Conservation (phyloP, 228 moss, liverwort and hornwort species). For the Sphagnum fallax region DNA sequence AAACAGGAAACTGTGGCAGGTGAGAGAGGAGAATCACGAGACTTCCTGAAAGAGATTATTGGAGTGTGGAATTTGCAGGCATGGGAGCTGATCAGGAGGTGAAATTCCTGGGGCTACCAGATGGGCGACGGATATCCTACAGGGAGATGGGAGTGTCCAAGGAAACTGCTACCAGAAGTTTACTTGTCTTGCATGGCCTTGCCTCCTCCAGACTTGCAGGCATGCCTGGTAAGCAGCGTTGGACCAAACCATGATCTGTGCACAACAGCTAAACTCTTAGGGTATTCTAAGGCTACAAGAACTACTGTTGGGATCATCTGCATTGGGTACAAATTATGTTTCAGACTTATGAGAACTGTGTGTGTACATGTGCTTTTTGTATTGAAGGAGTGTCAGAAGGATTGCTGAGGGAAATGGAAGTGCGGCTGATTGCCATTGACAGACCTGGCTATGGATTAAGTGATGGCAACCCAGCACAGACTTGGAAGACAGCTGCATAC, state of each 20-base stretch:
- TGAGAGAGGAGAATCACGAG: no score
- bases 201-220: constrained; percentile 77
- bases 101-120: constrained; percentile 43
- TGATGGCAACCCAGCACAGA: constrained; percentile 45
- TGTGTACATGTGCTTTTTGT: no score
- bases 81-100: constrained; percentile 2
- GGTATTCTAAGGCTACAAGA: no score
- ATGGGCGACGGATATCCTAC: constrained; percentile 66
- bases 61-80: no score
- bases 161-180: constrained; percentile 38
- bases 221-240: constrained; percentile 41
- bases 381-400: constrained; percentile 52
- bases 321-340: no score
- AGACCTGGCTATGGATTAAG: constrained; percentile 83
- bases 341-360: no score
- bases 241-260: not conserved
- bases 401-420: constrained; percentile 56
- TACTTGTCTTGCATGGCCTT: constrained; percentile 67
- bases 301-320: no score
- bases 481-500: constrained; percentile 38
- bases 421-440: constrained; percentile 66
- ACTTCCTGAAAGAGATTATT: no score
- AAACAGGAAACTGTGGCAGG: no score
- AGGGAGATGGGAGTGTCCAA: constrained; percentile 53
- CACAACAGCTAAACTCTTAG: no score